A percentile compares a stretch with the other conserved stretches of the same genome.
These are phyloP conservation scores for Chaetomium sp. DNA, from an alignment of 2,329 filamentous ascomycete genomes.

Conservation along the genomic window DNA sequence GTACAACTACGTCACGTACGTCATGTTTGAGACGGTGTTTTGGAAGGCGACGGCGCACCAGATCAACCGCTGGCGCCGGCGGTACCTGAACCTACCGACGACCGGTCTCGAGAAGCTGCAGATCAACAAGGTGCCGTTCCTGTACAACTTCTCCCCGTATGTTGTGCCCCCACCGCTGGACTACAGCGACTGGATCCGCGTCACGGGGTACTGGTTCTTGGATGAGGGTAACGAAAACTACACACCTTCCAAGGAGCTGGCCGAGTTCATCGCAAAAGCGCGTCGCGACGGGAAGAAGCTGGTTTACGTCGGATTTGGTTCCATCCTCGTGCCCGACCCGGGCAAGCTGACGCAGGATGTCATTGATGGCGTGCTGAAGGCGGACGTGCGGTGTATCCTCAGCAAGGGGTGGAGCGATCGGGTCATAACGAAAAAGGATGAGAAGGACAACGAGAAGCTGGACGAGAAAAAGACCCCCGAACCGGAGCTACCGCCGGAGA, in stretches of 20 bases:
- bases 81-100: constrained; percentile 72
- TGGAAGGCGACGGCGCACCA: constrained; percentile 92
- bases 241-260: constrained; percentile 73
- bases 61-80: constrained; percentile 90
- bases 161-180: constrained; percentile 94
- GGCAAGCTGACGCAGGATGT: constrained; percentile 89
- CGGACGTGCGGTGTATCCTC: constrained; percentile 90
- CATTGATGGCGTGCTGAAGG: constrained; percentile 84
- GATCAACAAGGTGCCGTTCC: constrained; percentile 94
- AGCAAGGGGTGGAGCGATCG: constrained; percentile 98
- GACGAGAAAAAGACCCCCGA: constrained; percentile 57
- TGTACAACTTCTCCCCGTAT: constrained; percentile 94
- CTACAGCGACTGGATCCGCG: constrained; percentile 95
- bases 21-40: constrained; percentile 95
- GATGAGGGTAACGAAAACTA: constrained; percentile 69
- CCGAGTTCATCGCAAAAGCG: constrained; percentile 81
- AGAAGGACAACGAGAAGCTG: background rate
- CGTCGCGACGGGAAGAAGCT: constrained; percentile 82
- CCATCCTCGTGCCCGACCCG: constrained; percentile 90
- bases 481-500: constrained; percentile 73
- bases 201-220: constrained; percentile 98
- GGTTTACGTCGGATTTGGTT: constrained; percentile 96
- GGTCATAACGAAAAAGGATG: constrained; percentile 36
- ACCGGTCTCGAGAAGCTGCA: constrained; percentile 91
- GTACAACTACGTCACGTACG: constrained; percentile 94